Evolutionary conservation across 1,139 yeast species (phyloP), one percentile per base, ranked within the genome.

Genomic region (Sugiyamaella neomexicana): DNA sequence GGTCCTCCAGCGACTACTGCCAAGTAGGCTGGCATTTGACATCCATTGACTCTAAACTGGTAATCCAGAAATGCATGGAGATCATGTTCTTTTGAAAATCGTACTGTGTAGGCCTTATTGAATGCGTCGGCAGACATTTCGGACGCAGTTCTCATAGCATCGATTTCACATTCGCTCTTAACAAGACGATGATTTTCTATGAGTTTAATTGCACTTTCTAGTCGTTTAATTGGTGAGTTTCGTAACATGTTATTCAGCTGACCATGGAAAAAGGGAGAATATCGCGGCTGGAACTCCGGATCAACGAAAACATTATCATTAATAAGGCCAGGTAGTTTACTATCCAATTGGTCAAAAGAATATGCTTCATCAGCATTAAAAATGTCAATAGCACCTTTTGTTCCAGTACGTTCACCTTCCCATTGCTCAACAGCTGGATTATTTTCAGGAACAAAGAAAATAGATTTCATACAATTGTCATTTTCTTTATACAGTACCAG

Each of bases 1-100:
- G 79, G 60, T 2, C 99, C 99, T 42, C 96, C 87, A 1, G 98
- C 99, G 7, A 95, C 96, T 8, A 95, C 99, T 0, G 99, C 98
- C 31, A 91, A 81, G 67, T 95, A 95, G 0, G 97, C 98, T 44
- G 86, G 82, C 59, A 82, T 82, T 59, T 89, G 95, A 70, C 97
- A 90, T 0, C 99, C 99, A 27, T 91, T 89, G 50, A 81, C 77
- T 7, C 87, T 81, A 69, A 93, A 91, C 64, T 85, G 80, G 68
- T 89, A 89, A 59, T 91, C 96, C 57, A 95, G 74, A 65, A 76
- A 90, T n/a, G 95, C 81, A 20, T 86, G 88, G 48, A 93, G 74
- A 1, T 89, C 82, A 65, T 86, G 81, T 69, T 95, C 99, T 6
- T 86, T 81, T 48, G 73, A 70, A 63, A 91, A 80, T 37, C 81